Conservation (phyloP, 202 grass and related monocot genomes). For the Bolboschoenoplectus hybrid region DNA sequence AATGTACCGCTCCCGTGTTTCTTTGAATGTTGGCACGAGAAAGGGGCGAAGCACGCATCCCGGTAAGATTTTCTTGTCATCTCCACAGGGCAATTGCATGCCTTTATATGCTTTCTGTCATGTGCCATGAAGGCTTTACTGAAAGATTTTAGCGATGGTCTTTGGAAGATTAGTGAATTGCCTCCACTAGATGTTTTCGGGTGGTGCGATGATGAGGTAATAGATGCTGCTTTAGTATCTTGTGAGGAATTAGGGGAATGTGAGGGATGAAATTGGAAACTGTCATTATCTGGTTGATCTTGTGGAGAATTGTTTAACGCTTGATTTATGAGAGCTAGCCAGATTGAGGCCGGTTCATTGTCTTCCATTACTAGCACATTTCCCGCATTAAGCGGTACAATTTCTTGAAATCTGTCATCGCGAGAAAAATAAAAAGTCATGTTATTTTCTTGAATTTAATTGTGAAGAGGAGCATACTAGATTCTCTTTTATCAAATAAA, state of each 20-base stretch:
- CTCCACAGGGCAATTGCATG: conserved; percentile 81
- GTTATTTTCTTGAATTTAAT: background rate
- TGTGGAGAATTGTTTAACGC: conserved; percentile 54
- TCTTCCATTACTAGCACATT: conserved; percentile 99
- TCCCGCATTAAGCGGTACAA: conserved; percentile 98
- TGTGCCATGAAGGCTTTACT: conserved; percentile 84
- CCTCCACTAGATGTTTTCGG: conserved; percentile 54
- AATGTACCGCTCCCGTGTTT: conserved; percentile 23
- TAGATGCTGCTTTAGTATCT: conserved; percentile 47
- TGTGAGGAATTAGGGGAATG: conserved; percentile 47
- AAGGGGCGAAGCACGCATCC: conserved; percentile 75
- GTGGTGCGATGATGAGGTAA: conserved; percentile 54
- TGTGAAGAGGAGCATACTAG: background rate
- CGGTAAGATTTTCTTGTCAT: conserved; percentile 75
- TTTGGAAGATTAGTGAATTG: conserved; percentile 82
- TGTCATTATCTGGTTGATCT: conserved; percentile 49
- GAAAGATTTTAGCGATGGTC: conserved; percentile 70
- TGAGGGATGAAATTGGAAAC: conserved; percentile 52
- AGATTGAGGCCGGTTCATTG: conserved; percentile 86
- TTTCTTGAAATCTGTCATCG: conserved; percentile 89
- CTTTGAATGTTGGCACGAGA: conserved; percentile 33
- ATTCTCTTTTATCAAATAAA: conserved; percentile 19
- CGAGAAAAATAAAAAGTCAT: conserved; percentile 35
- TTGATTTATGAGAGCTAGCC: conserved; percentile 86
- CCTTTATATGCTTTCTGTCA: conserved; percentile 62